phyloP scores from a whole-genome alignment of 129 eudicot genomes.

The Pseudognaphalium luteoalbum region DNA sequence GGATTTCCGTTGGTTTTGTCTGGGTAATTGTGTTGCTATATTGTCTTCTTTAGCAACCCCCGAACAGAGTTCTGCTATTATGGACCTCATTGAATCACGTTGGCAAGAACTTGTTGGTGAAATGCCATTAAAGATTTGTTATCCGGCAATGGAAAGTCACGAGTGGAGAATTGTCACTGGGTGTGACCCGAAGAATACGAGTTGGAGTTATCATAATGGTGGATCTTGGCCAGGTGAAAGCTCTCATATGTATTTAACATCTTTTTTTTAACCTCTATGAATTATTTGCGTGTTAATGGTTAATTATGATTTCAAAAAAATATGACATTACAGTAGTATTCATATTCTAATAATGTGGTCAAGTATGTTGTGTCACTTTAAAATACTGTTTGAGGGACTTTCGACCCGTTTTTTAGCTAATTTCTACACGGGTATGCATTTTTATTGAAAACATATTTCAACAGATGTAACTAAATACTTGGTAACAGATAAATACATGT shows the following conservation, averaged over 20 bases:
- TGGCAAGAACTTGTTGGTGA: constrained; percentile 95
- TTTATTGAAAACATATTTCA: not conserved
- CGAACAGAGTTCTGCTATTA: constrained; percentile 83
- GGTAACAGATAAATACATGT: not conserved
- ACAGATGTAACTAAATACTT: not conserved
- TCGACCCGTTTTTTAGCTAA: not conserved
- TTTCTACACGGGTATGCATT: not conserved
- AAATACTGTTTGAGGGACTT: not conserved
- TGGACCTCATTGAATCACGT: constrained; percentile 91
- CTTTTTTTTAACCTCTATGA: not conserved
- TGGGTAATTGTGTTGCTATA: constrained; percentile 90
- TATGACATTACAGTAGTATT: not conserved
- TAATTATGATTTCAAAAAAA: not conserved
- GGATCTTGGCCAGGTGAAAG: constrained; percentile 97
- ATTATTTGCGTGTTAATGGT: not conserved
- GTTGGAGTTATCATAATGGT: constrained; percentile 99
- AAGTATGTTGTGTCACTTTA: not conserved
- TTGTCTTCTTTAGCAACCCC: constrained; percentile 92
- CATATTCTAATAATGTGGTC: not conserved
- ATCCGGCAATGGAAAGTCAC: constrained; percentile 91
- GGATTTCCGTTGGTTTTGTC: constrained; percentile 99
- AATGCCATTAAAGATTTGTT: constrained; percentile 93
- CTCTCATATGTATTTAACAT: not conserved
- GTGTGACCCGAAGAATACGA: constrained; percentile 87
- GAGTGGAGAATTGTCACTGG: constrained; percentile 96